Conservation (phyloP, 495 filamentous ascomycete genomes). For the Parathielavia hyrcaniae region DNA sequence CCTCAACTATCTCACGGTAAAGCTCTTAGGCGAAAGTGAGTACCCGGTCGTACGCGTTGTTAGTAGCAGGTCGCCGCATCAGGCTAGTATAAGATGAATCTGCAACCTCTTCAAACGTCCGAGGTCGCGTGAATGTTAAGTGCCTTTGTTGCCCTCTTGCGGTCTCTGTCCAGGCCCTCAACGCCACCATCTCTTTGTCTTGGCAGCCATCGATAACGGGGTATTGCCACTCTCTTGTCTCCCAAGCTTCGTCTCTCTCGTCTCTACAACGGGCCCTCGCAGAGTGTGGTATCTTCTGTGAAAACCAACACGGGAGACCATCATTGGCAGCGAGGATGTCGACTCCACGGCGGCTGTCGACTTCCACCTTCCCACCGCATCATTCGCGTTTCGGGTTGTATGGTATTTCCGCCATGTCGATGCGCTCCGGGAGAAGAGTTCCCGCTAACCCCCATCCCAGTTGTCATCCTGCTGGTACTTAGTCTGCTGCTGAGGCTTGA, state of each 20-base stretch:
- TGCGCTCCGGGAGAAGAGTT: neutral
- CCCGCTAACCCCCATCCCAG: neutral
- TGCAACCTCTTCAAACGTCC: too few relatives aligned
- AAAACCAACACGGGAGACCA: neutral
- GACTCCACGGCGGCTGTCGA: neutral
- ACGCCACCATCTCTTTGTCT: neutral
- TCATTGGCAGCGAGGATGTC: neutral
- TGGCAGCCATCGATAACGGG: neutral
- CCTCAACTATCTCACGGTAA: too few relatives aligned
- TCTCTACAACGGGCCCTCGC: neutral
- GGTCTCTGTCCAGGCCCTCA: too few relatives aligned
- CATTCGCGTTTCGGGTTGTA: neutral
- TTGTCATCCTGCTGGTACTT: neutral
- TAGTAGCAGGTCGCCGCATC: too few relatives aligned
- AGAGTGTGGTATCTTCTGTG: neutral
- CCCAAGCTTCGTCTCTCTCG: neutral
- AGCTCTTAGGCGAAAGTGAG: too few relatives aligned
- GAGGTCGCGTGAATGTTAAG: too few relatives aligned
- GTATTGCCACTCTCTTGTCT: neutral
- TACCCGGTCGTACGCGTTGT: too few relatives aligned
- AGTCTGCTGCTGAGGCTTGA: conserved; percentile 12
- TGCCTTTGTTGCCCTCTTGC: too few relatives aligned
- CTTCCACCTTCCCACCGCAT: neutral
- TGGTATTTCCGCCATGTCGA: neutral
- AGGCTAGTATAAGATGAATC: too few relatives aligned